Evolutionary conservation across 495 filamentous ascomycete genomes (phyloP).

Genomic region (Penicillium lividum): DNA sequence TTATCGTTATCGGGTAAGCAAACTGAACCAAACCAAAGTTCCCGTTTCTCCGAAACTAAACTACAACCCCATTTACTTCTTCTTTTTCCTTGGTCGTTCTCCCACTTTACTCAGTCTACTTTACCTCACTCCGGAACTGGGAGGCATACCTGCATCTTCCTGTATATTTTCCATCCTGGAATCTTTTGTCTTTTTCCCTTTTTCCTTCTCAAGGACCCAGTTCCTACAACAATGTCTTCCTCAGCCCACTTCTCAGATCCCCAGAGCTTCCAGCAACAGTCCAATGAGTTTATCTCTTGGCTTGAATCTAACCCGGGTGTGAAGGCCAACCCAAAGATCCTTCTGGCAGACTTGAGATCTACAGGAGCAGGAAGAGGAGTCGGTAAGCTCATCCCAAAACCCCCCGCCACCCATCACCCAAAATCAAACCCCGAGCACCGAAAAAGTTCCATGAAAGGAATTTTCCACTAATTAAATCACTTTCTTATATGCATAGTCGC

Average conservation of each 20-base stretch:
- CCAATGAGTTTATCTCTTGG: conserved; percentile 57
- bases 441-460: conserved; percentile 18
- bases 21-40: conserved; percentile 11
- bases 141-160: not conserved
- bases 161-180: not conserved
- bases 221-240: conserved; percentile 37
- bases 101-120: conserved; percentile 8
- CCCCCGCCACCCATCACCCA: conserved; percentile 23
- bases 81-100: conserved; percentile 21
- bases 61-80: conserved; percentile 20
- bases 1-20: conserved; percentile 29
- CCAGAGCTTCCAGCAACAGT: conserved; percentile 48
- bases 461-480: conserved; percentile 25
- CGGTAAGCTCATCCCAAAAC: conserved; percentile 43
- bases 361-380: conserved; percentile 59
- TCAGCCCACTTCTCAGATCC: conserved; percentile 39
- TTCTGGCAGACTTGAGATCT: conserved; percentile 53
- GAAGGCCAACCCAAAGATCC: conserved; percentile 55
- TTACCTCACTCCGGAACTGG: not conserved
- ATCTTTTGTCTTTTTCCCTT: conserved; percentile 1
- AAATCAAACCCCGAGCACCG: conserved; percentile 9
- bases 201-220: conserved; percentile 5
- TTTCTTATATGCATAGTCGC: conserved; percentile 51
- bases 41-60: conserved; percentile 30
- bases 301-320: conserved; percentile 52